Evolutionary conservation across 371 early-diverging fungal genomes (phyloP).

Genomic region (Mortierella sp.): DNA sequence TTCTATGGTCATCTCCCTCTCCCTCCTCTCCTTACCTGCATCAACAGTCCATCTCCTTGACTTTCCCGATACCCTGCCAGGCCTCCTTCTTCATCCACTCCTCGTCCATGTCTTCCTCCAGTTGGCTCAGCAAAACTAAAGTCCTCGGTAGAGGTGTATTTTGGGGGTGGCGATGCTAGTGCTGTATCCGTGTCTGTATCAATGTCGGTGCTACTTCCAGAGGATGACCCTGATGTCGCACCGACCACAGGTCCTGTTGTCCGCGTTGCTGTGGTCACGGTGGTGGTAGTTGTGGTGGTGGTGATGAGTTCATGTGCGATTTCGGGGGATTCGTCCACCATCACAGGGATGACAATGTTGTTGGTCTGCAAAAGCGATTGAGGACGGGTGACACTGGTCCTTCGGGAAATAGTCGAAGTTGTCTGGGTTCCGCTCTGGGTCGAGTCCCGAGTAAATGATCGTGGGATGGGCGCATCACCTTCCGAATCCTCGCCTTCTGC

Average conservation of each 20-base stretch:
- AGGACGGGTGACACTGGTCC: background rate
- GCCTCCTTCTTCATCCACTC: slow-evolving; percentile 13
- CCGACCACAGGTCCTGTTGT: background rate
- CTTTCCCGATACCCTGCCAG: slow-evolving; percentile 2
- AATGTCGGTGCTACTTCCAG: too few species aligned
- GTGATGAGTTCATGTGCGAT: too few species aligned
- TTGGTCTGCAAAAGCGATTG: background rate
- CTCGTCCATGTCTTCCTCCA: slow-evolving; percentile 8
- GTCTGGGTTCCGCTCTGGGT: background rate
- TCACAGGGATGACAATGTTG: background rate
- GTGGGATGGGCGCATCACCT: background rate
- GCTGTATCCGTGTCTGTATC: too few species aligned
- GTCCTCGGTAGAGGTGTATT: slow-evolving; percentile 12
- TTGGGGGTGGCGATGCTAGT: too few species aligned
- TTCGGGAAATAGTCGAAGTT: slow-evolving; percentile 3
- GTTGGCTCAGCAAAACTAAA: slow-evolving; percentile 38
- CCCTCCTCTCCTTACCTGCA: slow-evolving; percentile 34
- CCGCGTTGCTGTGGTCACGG: background rate
- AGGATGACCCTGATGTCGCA: too few species aligned
- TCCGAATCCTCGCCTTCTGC: background rate
- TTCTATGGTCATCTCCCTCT: background rate
- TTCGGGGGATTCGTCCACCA: too few species aligned
- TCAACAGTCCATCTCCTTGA: slow-evolving; percentile 32
- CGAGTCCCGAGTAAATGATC: background rate
- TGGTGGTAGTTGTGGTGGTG: background rate